Evolutionary conservation across 2,329 filamentous ascomycete genomes (phyloP).

Genomic region (Diplocarpon rosae): DNA sequence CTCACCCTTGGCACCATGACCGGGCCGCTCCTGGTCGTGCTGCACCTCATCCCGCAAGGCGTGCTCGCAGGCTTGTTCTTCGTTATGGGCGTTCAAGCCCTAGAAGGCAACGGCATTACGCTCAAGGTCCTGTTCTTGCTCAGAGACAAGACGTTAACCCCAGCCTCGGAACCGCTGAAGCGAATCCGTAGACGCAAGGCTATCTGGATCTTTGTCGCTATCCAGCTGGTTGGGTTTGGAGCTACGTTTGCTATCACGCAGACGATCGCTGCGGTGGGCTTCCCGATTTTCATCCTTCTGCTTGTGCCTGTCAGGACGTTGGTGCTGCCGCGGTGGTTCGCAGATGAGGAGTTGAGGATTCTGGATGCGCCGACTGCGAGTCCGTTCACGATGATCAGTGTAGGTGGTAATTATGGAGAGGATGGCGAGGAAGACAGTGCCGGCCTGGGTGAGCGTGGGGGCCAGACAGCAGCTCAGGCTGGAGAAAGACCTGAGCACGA

Average conservation of each 20-base stretch:
- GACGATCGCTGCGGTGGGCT: slow-evolving; percentile 72
- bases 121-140: slow-evolving; percentile 60
- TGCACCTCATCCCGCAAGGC: slow-evolving; percentile 69
- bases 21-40: slow-evolving; percentile 59
- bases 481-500: slow-evolving; percentile 7
- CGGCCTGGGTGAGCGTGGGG: slow-evolving; percentile 1
- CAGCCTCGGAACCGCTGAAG: slow-evolving; percentile 46
- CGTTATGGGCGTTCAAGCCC: slow-evolving; percentile 71
- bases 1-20: slow-evolving; percentile 72
- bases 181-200: slow-evolving; percentile 48
- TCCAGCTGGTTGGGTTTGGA: slow-evolving; percentile 61
- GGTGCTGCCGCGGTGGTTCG: slow-evolving; percentile 32
- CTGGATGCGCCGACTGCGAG: slow-evolving; percentile 60
- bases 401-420: slow-evolving; percentile 30
- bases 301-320: slow-evolving; percentile 21
- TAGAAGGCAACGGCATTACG: slow-evolving; percentile 68
- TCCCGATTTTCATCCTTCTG: slow-evolving; percentile 37
- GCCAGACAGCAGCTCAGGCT: slow-evolving; percentile 11
- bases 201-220: slow-evolving; percentile 60
- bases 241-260: slow-evolving; percentile 77
- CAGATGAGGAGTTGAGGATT: slow-evolving; percentile 18
- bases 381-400: slow-evolving; percentile 26
- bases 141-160: slow-evolving; percentile 53
- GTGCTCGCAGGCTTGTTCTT: slow-evolving; percentile 76
- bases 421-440: slow-evolving; percentile 6